Conservation (phyloP, 306 rosid species). For the Prunus dulcis region DNA sequence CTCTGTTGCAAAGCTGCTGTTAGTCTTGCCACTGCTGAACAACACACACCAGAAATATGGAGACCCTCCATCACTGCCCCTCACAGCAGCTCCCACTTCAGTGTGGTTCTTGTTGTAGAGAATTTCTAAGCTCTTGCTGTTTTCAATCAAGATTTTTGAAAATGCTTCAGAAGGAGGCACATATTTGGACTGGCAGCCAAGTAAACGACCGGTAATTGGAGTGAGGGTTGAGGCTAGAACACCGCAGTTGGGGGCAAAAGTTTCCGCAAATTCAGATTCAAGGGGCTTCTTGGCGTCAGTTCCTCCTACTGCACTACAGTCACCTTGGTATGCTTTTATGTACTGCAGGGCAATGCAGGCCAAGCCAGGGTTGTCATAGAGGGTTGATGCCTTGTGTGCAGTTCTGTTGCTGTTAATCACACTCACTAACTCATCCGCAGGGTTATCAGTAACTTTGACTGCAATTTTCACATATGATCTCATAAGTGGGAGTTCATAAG, state of each 20-base stretch:
- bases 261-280: slow-evolving; percentile 63
- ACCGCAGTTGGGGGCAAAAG: slow-evolving; percentile 82
- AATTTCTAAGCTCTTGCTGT: slow-evolving; percentile 68
- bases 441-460: slow-evolving; percentile 47
- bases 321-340: slow-evolving; percentile 75
- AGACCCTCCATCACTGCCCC: slow-evolving; percentile 79
- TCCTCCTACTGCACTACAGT: slow-evolving; percentile 82
- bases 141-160: slow-evolving; percentile 61
- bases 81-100: slow-evolving; percentile 85
- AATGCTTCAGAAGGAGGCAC: slow-evolving; percentile 65
- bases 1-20: slow-evolving; percentile 61
- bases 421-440: slow-evolving; percentile 47
- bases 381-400: slow-evolving; percentile 32
- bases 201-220: slow-evolving; percentile 75
- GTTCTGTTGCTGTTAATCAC: slow-evolving; percentile 44
- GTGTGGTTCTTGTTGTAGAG: slow-evolving; percentile 71
- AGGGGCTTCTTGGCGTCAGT: slow-evolving; percentile 79
- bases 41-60: slow-evolving; percentile 95
- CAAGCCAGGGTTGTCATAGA: slow-evolving; percentile 63
- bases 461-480: slow-evolving; percentile 26
- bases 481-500: neutral
- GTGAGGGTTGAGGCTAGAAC: slow-evolving; percentile 55
- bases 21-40: slow-evolving; percentile 71
- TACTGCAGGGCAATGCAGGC: slow-evolving; percentile 91
- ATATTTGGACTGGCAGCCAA: slow-evolving; percentile 84